Conservation (phyloP, 768 basidiomycete species). For the Lyophyllum decastes region DNA sequence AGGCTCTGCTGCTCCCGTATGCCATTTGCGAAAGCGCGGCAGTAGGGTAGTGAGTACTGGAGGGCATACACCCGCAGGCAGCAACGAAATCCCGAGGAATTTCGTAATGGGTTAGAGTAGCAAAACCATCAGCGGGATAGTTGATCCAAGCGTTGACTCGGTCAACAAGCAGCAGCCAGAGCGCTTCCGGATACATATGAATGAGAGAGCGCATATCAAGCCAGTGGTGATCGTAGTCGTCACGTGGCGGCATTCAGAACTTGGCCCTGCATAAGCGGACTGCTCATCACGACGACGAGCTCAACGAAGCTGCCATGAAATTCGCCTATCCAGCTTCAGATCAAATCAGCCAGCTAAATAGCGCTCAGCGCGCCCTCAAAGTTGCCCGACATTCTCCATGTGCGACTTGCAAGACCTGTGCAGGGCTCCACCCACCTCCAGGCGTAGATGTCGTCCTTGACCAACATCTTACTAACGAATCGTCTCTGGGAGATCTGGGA, state of each 20-base stretch:
- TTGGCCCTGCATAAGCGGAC: not conserved
- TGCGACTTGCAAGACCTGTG: constrained; percentile 61
- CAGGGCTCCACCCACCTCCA: constrained; percentile 67
- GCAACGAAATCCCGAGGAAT: constrained; percentile 58
- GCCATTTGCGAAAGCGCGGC: constrained; percentile 82
- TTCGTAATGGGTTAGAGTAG: constrained; percentile 81
- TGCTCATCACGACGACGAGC: not conserved
- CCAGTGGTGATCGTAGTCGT: not conserved
- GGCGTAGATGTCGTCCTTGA: constrained; percentile 62
- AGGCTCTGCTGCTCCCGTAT: constrained; percentile 71
- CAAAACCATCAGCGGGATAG: constrained; percentile 61
- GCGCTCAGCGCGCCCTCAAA: constrained; percentile 63
- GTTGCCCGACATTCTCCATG: constrained; percentile 84
- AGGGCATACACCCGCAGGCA: constrained; percentile 74
- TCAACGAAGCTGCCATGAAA: constrained; percentile 45
- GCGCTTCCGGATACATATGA: constrained; percentile 9
- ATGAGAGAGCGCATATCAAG: constrained; percentile 6
- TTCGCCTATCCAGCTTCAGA: constrained; percentile 68
- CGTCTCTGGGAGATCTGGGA: constrained; percentile 54
- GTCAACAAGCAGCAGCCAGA: constrained; percentile 4
- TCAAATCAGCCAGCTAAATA: constrained; percentile 45
- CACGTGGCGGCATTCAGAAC: constrained; percentile 1
- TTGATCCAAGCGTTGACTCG: constrained; percentile 52
- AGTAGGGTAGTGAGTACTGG: constrained; percentile 73
- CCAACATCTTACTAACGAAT: constrained; percentile 42